Conservation (phyloP, 1,139 yeast species). For the Candida neerlandica region DNA sequence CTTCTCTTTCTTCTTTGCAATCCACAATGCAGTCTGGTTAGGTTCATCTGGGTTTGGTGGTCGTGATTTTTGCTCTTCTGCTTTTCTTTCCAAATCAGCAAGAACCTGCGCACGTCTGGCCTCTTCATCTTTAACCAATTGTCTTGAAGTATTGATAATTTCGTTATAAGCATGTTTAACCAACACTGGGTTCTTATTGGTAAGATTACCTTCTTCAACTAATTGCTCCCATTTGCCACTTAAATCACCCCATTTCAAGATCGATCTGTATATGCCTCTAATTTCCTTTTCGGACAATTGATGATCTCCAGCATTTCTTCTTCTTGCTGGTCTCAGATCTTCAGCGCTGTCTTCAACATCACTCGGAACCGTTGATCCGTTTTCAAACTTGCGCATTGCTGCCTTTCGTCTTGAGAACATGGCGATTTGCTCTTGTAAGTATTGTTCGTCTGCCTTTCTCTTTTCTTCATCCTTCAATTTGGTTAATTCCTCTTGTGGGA, state of each 20-base stretch:
- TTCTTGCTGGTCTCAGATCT: conserved; percentile 19
- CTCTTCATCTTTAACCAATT: conserved; percentile 68
- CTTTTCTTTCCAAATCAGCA: conserved; percentile 63
- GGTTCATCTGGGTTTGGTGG: conserved; percentile 35
- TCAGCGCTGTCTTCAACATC: conserved; percentile 27
- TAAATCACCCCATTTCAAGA: conserved; percentile 81
- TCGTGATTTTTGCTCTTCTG: conserved; percentile 54
- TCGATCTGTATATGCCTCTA: conserved; percentile 82
- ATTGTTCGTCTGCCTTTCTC: conserved; percentile 81
- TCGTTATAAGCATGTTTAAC: conserved; percentile 78
- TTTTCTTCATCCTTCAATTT: conserved; percentile 91
- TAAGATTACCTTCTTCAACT: conserved; percentile 86
- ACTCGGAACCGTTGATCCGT: conserved; percentile 30
- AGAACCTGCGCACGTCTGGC: conserved; percentile 57
- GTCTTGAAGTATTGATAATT: conserved; percentile 61
- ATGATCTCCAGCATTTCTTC: conserved; percentile 48
- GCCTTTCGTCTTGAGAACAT: conserved; percentile 82
- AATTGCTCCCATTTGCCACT: conserved; percentile 82
- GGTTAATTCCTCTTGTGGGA: conserved; percentile 90
- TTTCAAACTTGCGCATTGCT: conserved; percentile 60
- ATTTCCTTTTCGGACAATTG: conserved; percentile 83
- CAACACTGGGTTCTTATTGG: conserved; percentile 83
- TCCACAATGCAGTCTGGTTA: conserved; percentile 51
- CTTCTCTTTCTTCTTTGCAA: conserved; percentile 68
- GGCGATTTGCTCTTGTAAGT: conserved; percentile 85